Base-by-base conservation (phyloP, 352 stramenopile genomes). In the Hyaloperonospora arabidopsidis region DNA sequence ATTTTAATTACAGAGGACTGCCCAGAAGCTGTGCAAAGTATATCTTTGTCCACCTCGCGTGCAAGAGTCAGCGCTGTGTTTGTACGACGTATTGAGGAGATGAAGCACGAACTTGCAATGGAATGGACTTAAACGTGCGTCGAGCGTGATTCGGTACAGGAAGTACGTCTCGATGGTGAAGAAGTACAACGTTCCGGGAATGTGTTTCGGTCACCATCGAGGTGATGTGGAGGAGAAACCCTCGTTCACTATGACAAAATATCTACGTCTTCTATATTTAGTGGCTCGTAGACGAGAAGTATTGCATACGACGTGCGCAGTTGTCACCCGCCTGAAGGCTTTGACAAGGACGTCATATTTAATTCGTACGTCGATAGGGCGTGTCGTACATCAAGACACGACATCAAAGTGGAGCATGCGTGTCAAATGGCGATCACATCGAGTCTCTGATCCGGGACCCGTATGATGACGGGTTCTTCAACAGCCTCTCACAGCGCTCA, bases 141-240 rank as follows among this genome's bases (percentile, higher is more conserved):
- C 93, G 28, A 82, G 96, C 25, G 79, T 97, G 50, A 95, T 98
- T 39, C 79, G 96, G 25, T 99, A 97, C 75, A 65, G 72, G 10
- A 84, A 85, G 47, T 99, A 99, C 69, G 75, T 77, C 7, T 48
- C 92, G 19, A 84, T 96, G 14, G 79, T 97, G 57, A 47, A 53
- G 28, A 54, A 78, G 52, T 84, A 87, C 58, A 45, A 55, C 13
- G 76, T 70, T 44, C 84, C 94, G 3, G 94, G 93, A 34, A 92
- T 99, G 59, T 95, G 97, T 62, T 91, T 99, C 22, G 96, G 95
- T 13, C 96, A 99, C 77, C 96, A 99, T 71, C 73, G 84, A 19
- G 91, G 95, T 15, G 96, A 99, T 66, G 86, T 99, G n/a, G 76
- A 97, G 63, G 96, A 99, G 72, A 99, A 99, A 69, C 90, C 98